Percentiles rank a stretch among this genome's conserved stretches.
Evolutionary conservation across 2,329 filamentous ascomycete genomes (phyloP).

Genomic region (Clarireedia homoeocarpa): DNA sequence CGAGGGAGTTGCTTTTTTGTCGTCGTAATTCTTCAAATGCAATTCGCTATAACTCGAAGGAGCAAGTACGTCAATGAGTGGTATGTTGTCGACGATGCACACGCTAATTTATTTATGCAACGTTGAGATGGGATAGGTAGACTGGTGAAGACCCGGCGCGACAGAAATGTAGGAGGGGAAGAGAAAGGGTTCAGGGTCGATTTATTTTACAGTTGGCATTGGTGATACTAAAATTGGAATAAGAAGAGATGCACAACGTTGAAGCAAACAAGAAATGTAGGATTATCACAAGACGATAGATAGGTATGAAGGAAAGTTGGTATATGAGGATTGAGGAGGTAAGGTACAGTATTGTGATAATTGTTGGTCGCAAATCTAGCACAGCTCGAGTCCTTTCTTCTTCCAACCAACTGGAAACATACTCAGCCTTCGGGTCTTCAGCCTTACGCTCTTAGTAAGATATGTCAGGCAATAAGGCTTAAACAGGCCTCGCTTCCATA

Average conservation of each 20-base stretch:
- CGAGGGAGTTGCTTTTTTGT: neutral
- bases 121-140: neutral
- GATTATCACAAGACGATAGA: neutral
- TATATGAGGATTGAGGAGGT: too few species aligned
- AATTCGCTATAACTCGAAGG: conserved; percentile 16
- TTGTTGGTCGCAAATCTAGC: too few species aligned
- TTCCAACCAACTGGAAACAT: too few species aligned
- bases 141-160: neutral
- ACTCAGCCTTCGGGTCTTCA: too few species aligned
- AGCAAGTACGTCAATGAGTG: conserved; percentile 27
- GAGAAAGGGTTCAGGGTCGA: neutral
- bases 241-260: neutral
- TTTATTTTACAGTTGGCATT: conserved; percentile 1
- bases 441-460: too few species aligned
- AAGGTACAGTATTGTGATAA: too few species aligned
- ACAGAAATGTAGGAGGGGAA: neutral
- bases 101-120: conserved; percentile 28
- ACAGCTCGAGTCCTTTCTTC: too few species aligned
- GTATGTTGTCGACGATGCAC: conserved; percentile 20
- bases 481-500: too few species aligned
- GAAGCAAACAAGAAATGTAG: neutral
- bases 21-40: conserved; percentile 9
- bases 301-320: neutral
- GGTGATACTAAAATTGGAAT: neutral
- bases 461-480: too few species aligned